phyloP scores from a whole-genome alignment of 1,139 yeast genomes.

The Suhomyces kunorum region DNA sequence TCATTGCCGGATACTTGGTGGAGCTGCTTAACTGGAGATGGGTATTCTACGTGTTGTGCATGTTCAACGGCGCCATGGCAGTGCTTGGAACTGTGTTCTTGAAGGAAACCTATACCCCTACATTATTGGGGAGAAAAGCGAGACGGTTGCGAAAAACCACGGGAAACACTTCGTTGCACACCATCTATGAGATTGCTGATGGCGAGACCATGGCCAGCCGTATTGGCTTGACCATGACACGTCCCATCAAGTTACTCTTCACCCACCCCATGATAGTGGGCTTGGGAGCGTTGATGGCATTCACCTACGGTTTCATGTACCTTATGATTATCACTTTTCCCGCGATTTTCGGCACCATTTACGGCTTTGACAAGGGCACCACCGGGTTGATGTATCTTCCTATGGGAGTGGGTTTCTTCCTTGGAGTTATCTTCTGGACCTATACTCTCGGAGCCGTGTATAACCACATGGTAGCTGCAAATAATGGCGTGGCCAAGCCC shows the following conservation, averaged over 20 bases:
- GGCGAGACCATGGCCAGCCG: conserved; percentile 36
- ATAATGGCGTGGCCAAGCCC: conserved; percentile 43
- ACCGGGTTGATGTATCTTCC: conserved; percentile 49
- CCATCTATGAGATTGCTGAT: conserved; percentile 45
- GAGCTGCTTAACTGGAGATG: conserved; percentile 40
- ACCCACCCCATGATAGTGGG: conserved; percentile 51
- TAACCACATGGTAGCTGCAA: conserved; percentile 27
- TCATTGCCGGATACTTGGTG: conserved; percentile 52
- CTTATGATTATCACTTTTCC: conserved; percentile 50
- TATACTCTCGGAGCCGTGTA: conserved; percentile 34
- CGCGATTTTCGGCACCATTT: conserved; percentile 32
- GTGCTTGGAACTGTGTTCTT: conserved; percentile 36
- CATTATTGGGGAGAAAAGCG: conserved; percentile 37
- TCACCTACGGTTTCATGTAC: conserved; percentile 50
- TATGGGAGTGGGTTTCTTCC: conserved; percentile 45
- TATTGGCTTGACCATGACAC: conserved; percentile 35
- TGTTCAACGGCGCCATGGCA: conserved; percentile 45
- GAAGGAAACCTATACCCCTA: conserved; percentile 45
- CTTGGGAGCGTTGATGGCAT: conserved; percentile 48
- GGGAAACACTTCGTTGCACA: conserved; percentile 42
- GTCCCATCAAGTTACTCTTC: conserved; percentile 42
- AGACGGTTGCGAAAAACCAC: conserved; percentile 34
- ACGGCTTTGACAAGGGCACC: conserved; percentile 37
- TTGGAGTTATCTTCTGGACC: conserved; percentile 48
- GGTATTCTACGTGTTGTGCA: conserved; percentile 45